Conservation (phyloP, 495 filamentous ascomycete species). For the Entonaema liquescens region DNA sequence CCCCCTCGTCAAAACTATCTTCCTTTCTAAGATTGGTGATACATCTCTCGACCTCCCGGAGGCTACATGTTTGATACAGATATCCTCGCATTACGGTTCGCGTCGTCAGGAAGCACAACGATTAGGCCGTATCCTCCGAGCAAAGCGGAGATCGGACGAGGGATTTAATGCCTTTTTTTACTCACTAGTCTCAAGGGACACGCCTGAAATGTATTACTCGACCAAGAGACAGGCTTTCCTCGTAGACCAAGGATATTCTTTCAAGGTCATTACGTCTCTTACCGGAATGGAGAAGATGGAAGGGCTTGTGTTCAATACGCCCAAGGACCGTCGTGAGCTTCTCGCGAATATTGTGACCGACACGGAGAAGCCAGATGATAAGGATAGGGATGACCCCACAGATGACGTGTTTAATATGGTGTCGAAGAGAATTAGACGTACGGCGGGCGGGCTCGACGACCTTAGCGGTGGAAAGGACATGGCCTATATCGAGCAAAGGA, state of each 20-base stretch:
- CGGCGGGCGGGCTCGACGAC: conserved; percentile 84
- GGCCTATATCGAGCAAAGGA: conserved; percentile 93
- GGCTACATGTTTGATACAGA: conserved; percentile 97
- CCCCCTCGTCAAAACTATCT: conserved; percentile 90
- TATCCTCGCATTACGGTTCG: conserved; percentile 97
- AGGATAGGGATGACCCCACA: conserved; percentile 78
- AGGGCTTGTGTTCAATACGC: conserved; percentile 80
- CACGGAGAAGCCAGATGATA: conserved; percentile 76
- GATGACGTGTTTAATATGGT: conserved; percentile 83
- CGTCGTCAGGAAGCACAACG: conserved; percentile 97
- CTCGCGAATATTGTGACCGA: conserved; percentile 92
- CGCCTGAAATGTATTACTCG: conserved; percentile 97
- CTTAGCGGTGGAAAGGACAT: conserved; percentile 92
- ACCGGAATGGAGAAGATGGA: conserved; percentile 87
- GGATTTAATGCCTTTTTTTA: conserved; percentile 99
- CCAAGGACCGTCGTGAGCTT: conserved; percentile 85
- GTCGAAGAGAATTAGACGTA: conserved; percentile 71
- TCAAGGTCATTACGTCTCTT: conserved; percentile 98
- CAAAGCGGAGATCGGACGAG: conserved; percentile 96
- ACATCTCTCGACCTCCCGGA: conserved; percentile 97
- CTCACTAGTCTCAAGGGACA: conserved; percentile 95
- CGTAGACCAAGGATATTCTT: conserved; percentile 98
- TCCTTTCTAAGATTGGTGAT: conserved; percentile 97
- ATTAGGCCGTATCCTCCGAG: conserved; percentile 91
- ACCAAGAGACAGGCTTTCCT: conserved; percentile 97